These are phyloP conservation scores for Didymella pomorum DNA, from an alignment of 2,329 filamentous ascomycete genomes.

Conservation along the genomic window DNA sequence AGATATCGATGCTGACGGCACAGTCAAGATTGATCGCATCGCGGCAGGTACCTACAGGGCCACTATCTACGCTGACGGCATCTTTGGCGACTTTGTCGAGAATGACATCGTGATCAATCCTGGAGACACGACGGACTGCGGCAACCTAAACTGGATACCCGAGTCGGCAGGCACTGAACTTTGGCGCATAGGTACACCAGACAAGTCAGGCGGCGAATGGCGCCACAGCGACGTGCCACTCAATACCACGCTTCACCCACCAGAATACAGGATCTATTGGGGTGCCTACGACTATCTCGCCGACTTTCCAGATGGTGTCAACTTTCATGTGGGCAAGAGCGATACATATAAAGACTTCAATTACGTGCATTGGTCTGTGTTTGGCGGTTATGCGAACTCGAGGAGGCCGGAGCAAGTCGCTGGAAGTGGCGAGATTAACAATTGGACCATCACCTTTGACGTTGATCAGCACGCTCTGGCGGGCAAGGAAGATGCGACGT, in stretches of 20 bases:
- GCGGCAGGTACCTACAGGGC: slow-evolving; percentile 67
- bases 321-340: slow-evolving; percentile 62
- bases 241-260: slow-evolving; percentile 54
- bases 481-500: slow-evolving; percentile 58
- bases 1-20: slow-evolving; percentile 55
- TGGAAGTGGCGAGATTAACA: slow-evolving; percentile 46
- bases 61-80: slow-evolving; percentile 68
- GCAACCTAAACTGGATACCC: slow-evolving; percentile 55
- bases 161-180: slow-evolving; percentile 67
- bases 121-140: slow-evolving; percentile 45
- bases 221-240: slow-evolving; percentile 64
- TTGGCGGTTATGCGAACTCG: slow-evolving; percentile 65
- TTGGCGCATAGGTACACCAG: slow-evolving; percentile 69
- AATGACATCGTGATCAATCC: slow-evolving; percentile 60
- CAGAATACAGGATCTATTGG: slow-evolving; percentile 70
- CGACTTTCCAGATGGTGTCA: slow-evolving; percentile 67
- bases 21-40: slow-evolving; percentile 62
- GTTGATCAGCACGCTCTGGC: slow-evolving; percentile 48
- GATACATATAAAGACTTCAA: slow-evolving; percentile 63
- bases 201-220: slow-evolving; percentile 68
- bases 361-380: slow-evolving; percentile 72
- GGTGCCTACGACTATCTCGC: slow-evolving; percentile 65
- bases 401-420: slow-evolving; percentile 41
- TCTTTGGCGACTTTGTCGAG: slow-evolving; percentile 67
- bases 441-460: slow-evolving; percentile 38